Evolutionary conservation across 768 basidiomycete species (phyloP), one percentile per base, ranked within the genome.

Genomic region (Leccinum ochraceum): DNA sequence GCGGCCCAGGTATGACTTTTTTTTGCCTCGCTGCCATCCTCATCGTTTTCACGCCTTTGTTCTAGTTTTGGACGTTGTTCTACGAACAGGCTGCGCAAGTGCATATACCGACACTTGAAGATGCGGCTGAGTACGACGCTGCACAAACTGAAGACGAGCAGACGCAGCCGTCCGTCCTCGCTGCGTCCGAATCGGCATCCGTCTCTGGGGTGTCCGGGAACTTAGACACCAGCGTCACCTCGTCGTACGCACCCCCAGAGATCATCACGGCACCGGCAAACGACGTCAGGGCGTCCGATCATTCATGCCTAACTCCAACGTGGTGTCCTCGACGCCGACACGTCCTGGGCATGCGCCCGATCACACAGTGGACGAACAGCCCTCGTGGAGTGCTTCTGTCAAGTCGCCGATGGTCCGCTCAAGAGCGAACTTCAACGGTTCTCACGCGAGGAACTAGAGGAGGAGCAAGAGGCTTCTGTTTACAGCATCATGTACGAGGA

Each of bases 51-150:
- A 50, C 20, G 8, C 52, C 3, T 52, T n/a, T 53, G 26, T 1
- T 28, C 20, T 52, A 96, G 95, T 98, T 98, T 73, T 98, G 96
- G 95, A 89, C 88, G 4, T 89, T 91, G 0, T 98, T 99, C 80
- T 98, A 95, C 70, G 95, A 98, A 69, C 86, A 90, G 61, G 94
- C 95, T 9, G 95, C 96, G 4, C 88, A 93, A 66, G 89, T 94
- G 30, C 86, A 88, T 44, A 89, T 95, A 49, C 87, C 89, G 4
- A 86, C 85, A 1, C 86, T 81, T 34, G 92, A 86, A 14, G 88
- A 92, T 58, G 81, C 30, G 30, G 30, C 85, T 60, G 87, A 92
- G 57, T 81, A 85, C 59, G 84, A 82, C n/a, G 81, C 78, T 7
- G 77, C 79, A 44, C 79, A 42, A n/a, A 3, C 39, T 42, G 39